These are phyloP conservation scores for Theobroma cacao DNA, from an alignment of 345 rosid genomes.

Conservation along the genomic window DNA sequence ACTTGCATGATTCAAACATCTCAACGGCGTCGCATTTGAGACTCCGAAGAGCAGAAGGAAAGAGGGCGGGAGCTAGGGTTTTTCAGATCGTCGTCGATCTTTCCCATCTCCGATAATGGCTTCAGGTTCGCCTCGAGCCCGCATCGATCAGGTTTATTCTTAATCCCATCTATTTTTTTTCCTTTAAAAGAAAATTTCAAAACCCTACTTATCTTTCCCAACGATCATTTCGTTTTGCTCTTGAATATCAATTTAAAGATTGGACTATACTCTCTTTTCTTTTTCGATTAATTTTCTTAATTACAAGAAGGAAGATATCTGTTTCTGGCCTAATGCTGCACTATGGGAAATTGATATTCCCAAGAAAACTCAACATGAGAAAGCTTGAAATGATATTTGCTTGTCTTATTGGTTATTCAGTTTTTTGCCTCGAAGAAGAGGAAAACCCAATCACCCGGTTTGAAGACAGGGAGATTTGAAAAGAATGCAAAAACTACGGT, in stretches of 20 bases:
- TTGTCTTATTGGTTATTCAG: constrained; percentile 34
- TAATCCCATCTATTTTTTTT: background rate
- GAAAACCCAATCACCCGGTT: constrained; percentile 62
- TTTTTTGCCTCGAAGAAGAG: constrained; percentile 77
- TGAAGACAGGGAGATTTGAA: constrained; percentile 49
- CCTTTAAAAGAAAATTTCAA: background rate
- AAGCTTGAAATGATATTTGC: constrained; percentile 8
- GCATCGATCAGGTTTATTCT: constrained; percentile 65
- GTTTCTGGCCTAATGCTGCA: background rate
- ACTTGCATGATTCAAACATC: constrained; percentile 6
- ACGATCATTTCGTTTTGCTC: background rate
- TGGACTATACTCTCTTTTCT: background rate
- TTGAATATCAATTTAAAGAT: background rate
- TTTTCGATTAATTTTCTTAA: background rate
- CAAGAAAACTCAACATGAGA: background rate
- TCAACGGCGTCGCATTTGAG: constrained; percentile 6
- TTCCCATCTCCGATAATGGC: constrained; percentile 45
- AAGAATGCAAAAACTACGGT: constrained; percentile 44
- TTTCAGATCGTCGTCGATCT: constrained; percentile 26
- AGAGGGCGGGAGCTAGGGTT: constrained; percentile 27
- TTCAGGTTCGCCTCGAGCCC: constrained; percentile 51
- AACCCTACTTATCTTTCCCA: background rate
- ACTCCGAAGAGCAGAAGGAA: constrained; percentile 10
- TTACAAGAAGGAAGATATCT: background rate
- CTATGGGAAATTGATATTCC: background rate